Conservation (phyloP, 257 asterid genomes). For the Solanum sejunctum region DNA sequence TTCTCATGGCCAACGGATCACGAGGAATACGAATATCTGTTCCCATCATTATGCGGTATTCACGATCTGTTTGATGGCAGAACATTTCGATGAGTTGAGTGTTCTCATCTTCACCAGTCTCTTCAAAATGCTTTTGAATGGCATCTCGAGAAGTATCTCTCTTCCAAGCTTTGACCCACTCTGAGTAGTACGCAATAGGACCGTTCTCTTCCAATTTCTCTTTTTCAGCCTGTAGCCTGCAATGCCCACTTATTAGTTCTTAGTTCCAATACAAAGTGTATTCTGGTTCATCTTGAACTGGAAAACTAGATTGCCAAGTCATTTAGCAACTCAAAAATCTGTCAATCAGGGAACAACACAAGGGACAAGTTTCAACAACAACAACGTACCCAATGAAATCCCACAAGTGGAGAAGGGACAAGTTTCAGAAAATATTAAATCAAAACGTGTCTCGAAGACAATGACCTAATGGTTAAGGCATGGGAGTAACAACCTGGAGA, state of each 20-base stretch:
- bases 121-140: constrained; percentile 82
- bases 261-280: not conserved
- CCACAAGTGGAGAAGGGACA: not conserved
- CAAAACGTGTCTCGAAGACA: not conserved
- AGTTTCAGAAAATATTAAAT: not conserved
- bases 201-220: constrained; percentile 56
- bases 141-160: constrained; percentile 82
- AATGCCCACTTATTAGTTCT: constrained; percentile 10
- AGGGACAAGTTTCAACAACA: not conserved
- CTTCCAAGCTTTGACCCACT: constrained; percentile 86
- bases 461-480: not conserved
- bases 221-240: constrained; percentile 68
- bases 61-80: constrained; percentile 71
- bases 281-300: not conserved
- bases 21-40: constrained; percentile 76
- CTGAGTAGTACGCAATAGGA: constrained; percentile 80
- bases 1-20: constrained; percentile 88
- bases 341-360: not conserved
- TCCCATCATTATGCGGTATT: constrained; percentile 94
- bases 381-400: too few relatives aligned
- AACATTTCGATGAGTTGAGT: constrained; percentile 77
- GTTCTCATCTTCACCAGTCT: constrained; percentile 95
- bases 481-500: not conserved
- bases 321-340: not conserved
- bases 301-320: not conserved